Evolutionary conservation across 2,329 filamentous ascomycete genomes (phyloP).

Genomic region (Domatiomyces catenatus): DNA sequence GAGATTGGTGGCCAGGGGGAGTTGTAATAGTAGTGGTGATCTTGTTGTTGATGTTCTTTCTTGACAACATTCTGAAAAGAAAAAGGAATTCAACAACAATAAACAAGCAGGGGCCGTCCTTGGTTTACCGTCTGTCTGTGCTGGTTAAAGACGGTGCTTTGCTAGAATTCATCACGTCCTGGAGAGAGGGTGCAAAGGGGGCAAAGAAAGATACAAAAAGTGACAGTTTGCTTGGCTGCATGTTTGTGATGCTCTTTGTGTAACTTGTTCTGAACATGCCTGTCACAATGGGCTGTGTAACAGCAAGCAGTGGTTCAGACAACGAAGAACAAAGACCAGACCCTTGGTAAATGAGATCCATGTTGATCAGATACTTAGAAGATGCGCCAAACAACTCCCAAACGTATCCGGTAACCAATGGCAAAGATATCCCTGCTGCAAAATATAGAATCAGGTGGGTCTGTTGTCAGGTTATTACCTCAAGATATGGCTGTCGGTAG

Average conservation of each 20-base stretch:
- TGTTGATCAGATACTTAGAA: neutral
- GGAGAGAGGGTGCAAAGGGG: neutral
- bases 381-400: neutral
- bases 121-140: neutral
- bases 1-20: neutral
- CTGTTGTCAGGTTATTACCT: neutral
- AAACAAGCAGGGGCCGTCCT: neutral
- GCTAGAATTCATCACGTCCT: neutral
- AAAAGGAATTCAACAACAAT: neutral
- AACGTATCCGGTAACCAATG: neutral
- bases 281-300: neutral
- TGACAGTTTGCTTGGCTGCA: neutral
- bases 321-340: neutral
- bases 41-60: neutral
- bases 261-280: neutral
- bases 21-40: neutral
- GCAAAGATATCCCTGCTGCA: neutral
- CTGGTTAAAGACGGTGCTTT: neutral
- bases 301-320: neutral
- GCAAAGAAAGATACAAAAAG: neutral
- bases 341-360: neutral
- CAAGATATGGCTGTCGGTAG: neutral
- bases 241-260: neutral
- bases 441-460: neutral
- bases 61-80: neutral